Evolutionary conservation across 768 basidiomycete genomes (phyloP), one percentile per base, ranked within the genome.

Genomic region (Cyclocybe aegerita): DNA sequence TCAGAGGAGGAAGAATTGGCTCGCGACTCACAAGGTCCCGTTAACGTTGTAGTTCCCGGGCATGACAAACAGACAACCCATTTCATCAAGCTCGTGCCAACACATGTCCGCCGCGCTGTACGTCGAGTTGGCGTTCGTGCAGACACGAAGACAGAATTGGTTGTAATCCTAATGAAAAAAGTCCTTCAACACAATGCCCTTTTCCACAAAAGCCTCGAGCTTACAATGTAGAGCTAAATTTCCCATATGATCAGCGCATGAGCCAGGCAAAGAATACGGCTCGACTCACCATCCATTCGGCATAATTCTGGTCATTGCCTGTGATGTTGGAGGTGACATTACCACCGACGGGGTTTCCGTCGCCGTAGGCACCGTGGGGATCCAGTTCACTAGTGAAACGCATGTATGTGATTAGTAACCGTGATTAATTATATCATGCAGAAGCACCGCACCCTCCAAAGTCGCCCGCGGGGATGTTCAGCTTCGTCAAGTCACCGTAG

Each of bases 41-140:
- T 72, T 70, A 47, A 68, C 60, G 40, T 74, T 56, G 62, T 75
- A 76, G 48, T 74, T 73, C 12, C 74, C 74, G 7, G 75, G 75
- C 75, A 77, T 76, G 32, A 75, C 74, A 46, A 73, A 76, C 30
- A 65, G 58, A 48, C 75, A 77, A 15, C 75, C 74, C 67, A 75
- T 71, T 40, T 70, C 67, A 49, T 77, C 75, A 16, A 77, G 68
- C 52, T 76, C 69, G 53, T 77, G 75, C 70, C 69, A 70, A 52
- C 74, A 77, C 75, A 77, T 77, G 39, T 57, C 57, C 0, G 66
- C 70, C 4, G 74, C 68, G 37, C 60, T 65, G 57, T 74, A 77
- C 0, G 75, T 76, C n/a, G 67, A 58, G 56, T 77, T 76, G 39
- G 72, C 72, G 44, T 67, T 69, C 0, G 70, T 74, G 58, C 74